phyloP scores from a whole-genome alignment of 257 asterid genomes.

The Solanum lycopersicoides region DNA sequence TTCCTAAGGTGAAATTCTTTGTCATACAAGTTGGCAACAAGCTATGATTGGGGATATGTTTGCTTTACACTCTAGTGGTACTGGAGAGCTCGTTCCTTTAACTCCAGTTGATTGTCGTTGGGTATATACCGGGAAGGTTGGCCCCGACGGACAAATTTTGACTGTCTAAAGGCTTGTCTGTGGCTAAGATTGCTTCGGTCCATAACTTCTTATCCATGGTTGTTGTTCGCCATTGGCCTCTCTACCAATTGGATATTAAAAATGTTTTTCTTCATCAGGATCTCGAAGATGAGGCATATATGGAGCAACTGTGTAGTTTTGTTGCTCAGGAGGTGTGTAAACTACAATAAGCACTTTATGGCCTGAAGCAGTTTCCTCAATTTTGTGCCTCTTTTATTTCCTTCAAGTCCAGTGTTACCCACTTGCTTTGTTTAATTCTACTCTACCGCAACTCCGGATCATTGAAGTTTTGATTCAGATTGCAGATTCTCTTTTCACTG shows the following conservation, averaged over 20 bases:
- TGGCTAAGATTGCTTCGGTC: background rate
- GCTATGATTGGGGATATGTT: background rate
- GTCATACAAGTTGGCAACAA: background rate
- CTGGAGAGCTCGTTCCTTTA: background rate
- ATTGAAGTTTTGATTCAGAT: background rate
- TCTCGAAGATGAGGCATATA: background rate
- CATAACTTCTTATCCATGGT: background rate
- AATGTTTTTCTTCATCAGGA: background rate
- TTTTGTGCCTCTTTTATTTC: background rate
- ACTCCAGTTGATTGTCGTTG: background rate
- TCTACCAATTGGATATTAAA: background rate
- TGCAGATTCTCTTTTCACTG: background rate
- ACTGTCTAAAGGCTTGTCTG: background rate
- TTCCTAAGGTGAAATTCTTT: background rate
- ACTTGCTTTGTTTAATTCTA: background rate
- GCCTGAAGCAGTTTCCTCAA: background rate
- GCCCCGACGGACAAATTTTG: background rate
- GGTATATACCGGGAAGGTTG: background rate
- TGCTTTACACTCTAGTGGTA: background rate
- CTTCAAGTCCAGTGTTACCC: background rate
- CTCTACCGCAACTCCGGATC: background rate
- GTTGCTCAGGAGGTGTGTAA: background rate
- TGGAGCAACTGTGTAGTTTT: background rate
- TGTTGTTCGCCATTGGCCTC: background rate
- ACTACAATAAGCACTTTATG: background rate